These are phyloP conservation scores for Eustoma russellianum DNA, from an alignment of 257 asterid species.

Conservation along the genomic window DNA sequence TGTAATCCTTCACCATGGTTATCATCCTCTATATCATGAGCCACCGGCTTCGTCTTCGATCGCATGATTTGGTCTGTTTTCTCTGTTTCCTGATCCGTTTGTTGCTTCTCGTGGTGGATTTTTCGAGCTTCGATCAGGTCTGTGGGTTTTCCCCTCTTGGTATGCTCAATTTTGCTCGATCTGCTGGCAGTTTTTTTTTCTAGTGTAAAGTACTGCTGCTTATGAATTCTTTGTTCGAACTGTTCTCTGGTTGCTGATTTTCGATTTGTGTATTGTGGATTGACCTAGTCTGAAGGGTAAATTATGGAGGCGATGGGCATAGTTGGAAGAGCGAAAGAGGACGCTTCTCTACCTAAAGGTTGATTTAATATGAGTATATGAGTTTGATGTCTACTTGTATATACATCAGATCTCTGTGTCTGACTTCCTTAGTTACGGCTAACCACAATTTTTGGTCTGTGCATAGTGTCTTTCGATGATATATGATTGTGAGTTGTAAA, in stretches of 20 bases:
- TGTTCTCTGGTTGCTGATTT: too few species aligned
- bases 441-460: too few species aligned
- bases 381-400: background rate
- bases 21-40: slow-evolving; percentile 2
- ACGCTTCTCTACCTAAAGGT: slow-evolving; percentile 99
- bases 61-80: slow-evolving; percentile 1
- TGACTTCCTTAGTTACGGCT: background rate
- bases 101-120: too few species aligned
- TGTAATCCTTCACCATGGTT: slow-evolving; percentile 32
- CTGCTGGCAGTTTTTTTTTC: background rate
- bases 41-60: slow-evolving; percentile 30
- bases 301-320: slow-evolving; percentile 91
- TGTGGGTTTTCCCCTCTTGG: slow-evolving; percentile 1
- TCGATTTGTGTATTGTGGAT: background rate
- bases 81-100: too few species aligned
- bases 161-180: slow-evolving; percentile 5
- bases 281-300: slow-evolving; percentile 21
- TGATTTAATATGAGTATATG: background rate
- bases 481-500: too few species aligned
- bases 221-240: slow-evolving; percentile 4
- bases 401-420: too few species aligned
- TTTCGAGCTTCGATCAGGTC: background rate
- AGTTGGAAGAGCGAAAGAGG: slow-evolving; percentile 84
- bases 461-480: background rate
- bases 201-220: background rate